Conservation (phyloP, 2,329 filamentous ascomycete species). For the Thelonectria discophora region DNA sequence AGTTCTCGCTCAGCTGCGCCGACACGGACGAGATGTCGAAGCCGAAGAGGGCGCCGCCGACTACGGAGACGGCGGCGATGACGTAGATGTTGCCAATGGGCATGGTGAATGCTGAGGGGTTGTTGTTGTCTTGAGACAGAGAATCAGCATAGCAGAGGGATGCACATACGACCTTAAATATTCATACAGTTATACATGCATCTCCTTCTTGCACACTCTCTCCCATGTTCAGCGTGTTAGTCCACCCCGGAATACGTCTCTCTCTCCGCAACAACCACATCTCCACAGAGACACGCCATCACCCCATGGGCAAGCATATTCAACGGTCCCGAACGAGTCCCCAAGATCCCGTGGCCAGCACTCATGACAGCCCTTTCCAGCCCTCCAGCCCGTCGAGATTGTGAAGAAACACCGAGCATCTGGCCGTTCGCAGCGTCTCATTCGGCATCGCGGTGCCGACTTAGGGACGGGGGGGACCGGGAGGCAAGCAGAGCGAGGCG, state of each 20-base stretch:
- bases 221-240: neutral
- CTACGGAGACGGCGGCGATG: slow-evolving; percentile 36
- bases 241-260: neutral
- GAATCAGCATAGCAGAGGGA: neutral
- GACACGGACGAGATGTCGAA: slow-evolving; percentile 40
- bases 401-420: slow-evolving; percentile 11
- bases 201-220: neutral
- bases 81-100: slow-evolving; percentile 39
- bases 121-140: neutral
- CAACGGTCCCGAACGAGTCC: neutral
- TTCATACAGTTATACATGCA: neutral
- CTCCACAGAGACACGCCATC: neutral
- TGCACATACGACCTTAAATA: neutral
- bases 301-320: neutral
- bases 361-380: slow-evolving; percentile 1
- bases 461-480: too few relatives aligned
- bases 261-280: neutral
- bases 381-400: too few relatives aligned
- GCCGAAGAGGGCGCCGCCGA: slow-evolving; percentile 39
- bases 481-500: neutral
- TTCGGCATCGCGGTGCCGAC: neutral
- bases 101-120: neutral
- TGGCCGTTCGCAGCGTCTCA: neutral
- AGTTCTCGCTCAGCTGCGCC: slow-evolving; percentile 44
- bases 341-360: slow-evolving; percentile 7